Conservation (phyloP, 83 land plant genomes). For the Isoetes engelmannii region DNA sequence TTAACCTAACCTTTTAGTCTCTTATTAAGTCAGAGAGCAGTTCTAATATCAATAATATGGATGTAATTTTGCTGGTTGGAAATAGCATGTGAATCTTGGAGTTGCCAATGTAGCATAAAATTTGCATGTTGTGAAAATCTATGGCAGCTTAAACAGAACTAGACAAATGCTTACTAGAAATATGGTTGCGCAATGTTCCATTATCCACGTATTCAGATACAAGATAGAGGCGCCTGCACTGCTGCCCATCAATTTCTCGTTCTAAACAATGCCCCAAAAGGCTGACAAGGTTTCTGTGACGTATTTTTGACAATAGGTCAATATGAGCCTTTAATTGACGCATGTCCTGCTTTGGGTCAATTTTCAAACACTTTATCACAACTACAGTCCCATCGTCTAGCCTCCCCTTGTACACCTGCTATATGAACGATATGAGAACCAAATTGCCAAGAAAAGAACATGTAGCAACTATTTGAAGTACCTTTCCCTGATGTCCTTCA, state of each 20-base stretch:
- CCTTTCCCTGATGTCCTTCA: conserved; percentile 14
- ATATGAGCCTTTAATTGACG: conserved; percentile 61
- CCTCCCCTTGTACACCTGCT: conserved; percentile 56
- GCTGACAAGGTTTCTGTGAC: conserved; percentile 52
- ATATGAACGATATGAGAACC: neutral
- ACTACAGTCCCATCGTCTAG: conserved; percentile 60
- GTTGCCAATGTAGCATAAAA: neutral
- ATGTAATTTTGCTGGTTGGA: neutral
- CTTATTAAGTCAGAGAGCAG: neutral
- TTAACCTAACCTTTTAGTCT: too few relatives aligned
- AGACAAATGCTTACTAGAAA: conserved; percentile 22
- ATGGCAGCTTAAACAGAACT: neutral
- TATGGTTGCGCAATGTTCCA: conserved; percentile 47
- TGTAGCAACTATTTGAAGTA: neutral
- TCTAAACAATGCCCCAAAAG: conserved; percentile 50
- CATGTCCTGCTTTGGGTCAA: conserved; percentile 53
- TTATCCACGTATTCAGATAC: conserved; percentile 56
- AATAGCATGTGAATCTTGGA: neutral
- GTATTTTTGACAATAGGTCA: conserved; percentile 50
- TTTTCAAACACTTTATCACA: conserved; percentile 53
- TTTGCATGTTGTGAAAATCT: neutral
- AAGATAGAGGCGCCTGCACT: conserved; percentile 35
- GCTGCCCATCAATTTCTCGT: neutral
- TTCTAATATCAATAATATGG: neutral
- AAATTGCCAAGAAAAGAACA: neutral